These are phyloP conservation scores for Cutaneotrichosporon mucoides DNA, from an alignment of 1,284 basidiomycete species.

Conservation along the genomic window DNA sequence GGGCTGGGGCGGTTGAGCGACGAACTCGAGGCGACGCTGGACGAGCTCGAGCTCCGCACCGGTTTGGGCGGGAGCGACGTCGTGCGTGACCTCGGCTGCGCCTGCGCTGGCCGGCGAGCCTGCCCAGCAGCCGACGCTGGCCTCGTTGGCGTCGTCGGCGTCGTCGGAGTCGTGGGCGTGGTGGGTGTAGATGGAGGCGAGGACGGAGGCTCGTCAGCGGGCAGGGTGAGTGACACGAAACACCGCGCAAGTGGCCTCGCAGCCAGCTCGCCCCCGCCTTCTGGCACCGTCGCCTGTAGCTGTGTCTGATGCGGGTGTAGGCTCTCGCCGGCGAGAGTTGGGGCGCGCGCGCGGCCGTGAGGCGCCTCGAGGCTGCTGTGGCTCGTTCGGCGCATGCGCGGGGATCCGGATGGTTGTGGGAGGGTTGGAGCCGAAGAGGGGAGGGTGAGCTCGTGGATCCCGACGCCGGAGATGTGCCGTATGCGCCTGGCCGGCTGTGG, in stretches of 20 bases:
- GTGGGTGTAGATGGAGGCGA: background rate
- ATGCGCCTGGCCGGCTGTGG: conserved; percentile 30
- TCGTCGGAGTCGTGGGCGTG: no score
- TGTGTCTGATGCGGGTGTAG: conserved; percentile 9
- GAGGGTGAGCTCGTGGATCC: conserved; percentile 42
- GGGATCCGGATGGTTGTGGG: conserved; percentile 1
- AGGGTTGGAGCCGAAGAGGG: background rate
- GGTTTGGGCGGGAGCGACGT: conserved; percentile 12
- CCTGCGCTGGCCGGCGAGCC: background rate
- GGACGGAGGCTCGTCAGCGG: background rate
- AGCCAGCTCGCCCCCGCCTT: conserved; percentile 9
- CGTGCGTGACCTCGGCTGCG: conserved; percentile 3
- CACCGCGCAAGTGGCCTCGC: conserved; percentile 29
- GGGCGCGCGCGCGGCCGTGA: conserved; percentile 25
- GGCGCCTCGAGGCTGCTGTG: conserved; percentile 11
- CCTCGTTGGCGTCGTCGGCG: background rate
- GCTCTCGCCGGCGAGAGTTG: conserved; percentile 42
- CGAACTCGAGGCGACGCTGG: background rate
- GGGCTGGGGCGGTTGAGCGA: background rate
- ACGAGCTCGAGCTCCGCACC: background rate
- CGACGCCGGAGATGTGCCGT: conserved; percentile 37
- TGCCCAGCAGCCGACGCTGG: background rate
- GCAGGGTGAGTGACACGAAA: conserved; percentile 33
- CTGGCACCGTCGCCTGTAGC: background rate
- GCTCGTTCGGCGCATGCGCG: conserved; percentile 9